phyloP scores from a whole-genome alignment of 139 green algal genomes.

The Picochlorum sp. region DNA sequence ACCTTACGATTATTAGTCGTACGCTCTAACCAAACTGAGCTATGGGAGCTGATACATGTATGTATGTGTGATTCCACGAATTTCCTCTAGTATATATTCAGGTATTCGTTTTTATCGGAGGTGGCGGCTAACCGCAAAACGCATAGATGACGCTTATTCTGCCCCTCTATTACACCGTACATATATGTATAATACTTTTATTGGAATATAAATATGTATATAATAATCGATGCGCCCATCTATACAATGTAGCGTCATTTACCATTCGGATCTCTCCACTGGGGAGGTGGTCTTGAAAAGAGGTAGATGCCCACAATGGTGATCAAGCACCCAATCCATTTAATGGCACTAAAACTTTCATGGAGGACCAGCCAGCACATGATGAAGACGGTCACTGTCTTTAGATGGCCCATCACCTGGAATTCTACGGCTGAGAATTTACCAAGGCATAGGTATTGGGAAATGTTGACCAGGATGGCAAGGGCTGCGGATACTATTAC shows the following conservation, averaged over 20 bases:
- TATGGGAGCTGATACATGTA: background rate
- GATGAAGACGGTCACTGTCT: slow-evolving; percentile 71
- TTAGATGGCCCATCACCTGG: slow-evolving; percentile 75
- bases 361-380: background rate
- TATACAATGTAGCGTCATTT: too few relatives aligned
- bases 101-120: too few relatives aligned
- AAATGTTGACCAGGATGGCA: slow-evolving; percentile 81
- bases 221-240: too few relatives aligned
- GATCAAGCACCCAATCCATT: background rate
- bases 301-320: background rate
- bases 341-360: background rate
- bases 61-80: background rate
- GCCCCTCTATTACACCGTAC: too few relatives aligned
- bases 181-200: too few relatives aligned
- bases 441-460: slow-evolving; percentile 90
- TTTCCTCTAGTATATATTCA: background rate
- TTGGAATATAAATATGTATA: too few relatives aligned
- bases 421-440: slow-evolving; percentile 87
- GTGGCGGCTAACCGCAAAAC: too few relatives aligned
- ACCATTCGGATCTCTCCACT: too few relatives aligned
- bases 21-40: slow-evolving; percentile 1
- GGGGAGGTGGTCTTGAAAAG: too few relatives aligned
- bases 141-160: too few relatives aligned
- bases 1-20: slow-evolving; percentile 6
- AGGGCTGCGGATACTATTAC: slow-evolving; percentile 62